phyloP scores from a whole-genome alignment of 1,284 basidiomycete genomes.

The Trichosporon faecale region DNA sequence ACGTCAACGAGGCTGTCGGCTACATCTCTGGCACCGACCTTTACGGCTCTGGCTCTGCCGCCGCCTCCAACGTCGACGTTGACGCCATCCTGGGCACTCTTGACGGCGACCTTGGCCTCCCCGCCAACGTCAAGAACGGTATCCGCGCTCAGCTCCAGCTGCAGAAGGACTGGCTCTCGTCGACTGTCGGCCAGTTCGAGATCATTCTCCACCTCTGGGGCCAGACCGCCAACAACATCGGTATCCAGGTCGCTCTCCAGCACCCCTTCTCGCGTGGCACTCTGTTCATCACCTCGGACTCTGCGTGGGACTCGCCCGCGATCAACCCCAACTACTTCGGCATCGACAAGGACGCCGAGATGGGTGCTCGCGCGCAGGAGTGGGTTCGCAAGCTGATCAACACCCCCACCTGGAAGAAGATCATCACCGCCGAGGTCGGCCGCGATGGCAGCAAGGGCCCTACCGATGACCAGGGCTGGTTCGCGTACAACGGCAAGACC shows the following conservation, averaged over 20 bases:
- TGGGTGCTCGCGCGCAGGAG: slow-evolving; percentile 35
- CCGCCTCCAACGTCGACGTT: slow-evolving; percentile 56
- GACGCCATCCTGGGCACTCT: slow-evolving; percentile 72
- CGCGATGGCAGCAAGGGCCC: slow-evolving; percentile 15
- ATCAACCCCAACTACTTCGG: slow-evolving; percentile 65
- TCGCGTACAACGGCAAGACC: slow-evolving; percentile 37
- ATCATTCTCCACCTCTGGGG: slow-evolving; percentile 48
- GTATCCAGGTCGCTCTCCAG: slow-evolving; percentile 50
- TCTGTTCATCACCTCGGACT: slow-evolving; percentile 57
- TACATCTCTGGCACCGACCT: slow-evolving; percentile 34
- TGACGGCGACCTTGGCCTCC: slow-evolving; percentile 37
- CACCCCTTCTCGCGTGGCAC: slow-evolving; percentile 53
- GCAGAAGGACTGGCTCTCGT: slow-evolving; percentile 36
- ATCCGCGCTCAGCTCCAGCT: slow-evolving; percentile 43
- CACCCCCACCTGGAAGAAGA: slow-evolving; percentile 34
- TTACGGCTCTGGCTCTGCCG: slow-evolving; percentile 21
- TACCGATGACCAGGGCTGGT: slow-evolving; percentile 2
- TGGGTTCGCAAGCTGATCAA: slow-evolving; percentile 41
- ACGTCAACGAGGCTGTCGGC: slow-evolving; percentile 52
- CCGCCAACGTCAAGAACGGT: slow-evolving; percentile 40
- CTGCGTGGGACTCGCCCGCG: slow-evolving; percentile 59
- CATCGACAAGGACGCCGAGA: slow-evolving; percentile 45
- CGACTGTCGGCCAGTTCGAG: slow-evolving; percentile 47
- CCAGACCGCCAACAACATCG: slow-evolving; percentile 31
- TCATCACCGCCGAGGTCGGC: slow-evolving; percentile 35